A percentile compares a stretch with the other conserved stretches of the same genome.
These are phyloP conservation scores for Ophiostoma perfectum DNA, from an alignment of 2,329 filamentous ascomycete genomes.

Conservation along the genomic window DNA sequence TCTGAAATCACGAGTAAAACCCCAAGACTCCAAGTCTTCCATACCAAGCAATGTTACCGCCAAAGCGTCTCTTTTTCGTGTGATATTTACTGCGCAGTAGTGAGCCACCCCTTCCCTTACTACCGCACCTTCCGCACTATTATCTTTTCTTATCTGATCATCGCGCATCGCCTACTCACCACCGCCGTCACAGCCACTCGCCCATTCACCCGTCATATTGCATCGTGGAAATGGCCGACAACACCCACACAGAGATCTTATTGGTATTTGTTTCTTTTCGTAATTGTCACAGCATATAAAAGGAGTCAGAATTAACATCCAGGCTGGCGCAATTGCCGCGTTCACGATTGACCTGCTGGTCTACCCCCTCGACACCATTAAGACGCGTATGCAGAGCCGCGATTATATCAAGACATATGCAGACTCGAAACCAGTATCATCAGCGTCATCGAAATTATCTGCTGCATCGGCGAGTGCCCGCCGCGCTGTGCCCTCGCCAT, in stretches of 20 bases:
- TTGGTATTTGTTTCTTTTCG: background rate
- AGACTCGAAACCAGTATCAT: background rate
- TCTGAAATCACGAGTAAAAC: background rate
- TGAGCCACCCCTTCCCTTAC: background rate
- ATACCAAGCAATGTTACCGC: background rate
- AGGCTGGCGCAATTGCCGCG: slow-evolving; percentile 81
- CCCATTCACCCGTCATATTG: background rate
- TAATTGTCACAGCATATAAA: background rate
- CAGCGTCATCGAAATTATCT: background rate
- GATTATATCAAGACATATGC: slow-evolving; percentile 61
- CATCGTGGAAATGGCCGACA: background rate
- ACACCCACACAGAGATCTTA: slow-evolving; percentile 5
- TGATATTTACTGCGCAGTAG: background rate
- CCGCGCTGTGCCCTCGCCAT: slow-evolving; percentile 37
- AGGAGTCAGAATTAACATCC: background rate
- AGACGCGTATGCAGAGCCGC: slow-evolving; percentile 76
- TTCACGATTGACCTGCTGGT: slow-evolving; percentile 81
- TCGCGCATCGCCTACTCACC: background rate
- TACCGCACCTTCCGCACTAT: background rate
- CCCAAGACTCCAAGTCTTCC: background rate
- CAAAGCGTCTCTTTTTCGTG: background rate
- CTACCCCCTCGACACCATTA: slow-evolving; percentile 84
- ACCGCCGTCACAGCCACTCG: background rate
- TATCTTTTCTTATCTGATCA: slow-evolving; percentile 14
- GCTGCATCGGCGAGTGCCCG: background rate